Evolutionary conservation across 352 stramenopile genomes (phyloP), one percentile per base, ranked within the genome.

Genomic region (Phytophthora agathidicida): DNA sequence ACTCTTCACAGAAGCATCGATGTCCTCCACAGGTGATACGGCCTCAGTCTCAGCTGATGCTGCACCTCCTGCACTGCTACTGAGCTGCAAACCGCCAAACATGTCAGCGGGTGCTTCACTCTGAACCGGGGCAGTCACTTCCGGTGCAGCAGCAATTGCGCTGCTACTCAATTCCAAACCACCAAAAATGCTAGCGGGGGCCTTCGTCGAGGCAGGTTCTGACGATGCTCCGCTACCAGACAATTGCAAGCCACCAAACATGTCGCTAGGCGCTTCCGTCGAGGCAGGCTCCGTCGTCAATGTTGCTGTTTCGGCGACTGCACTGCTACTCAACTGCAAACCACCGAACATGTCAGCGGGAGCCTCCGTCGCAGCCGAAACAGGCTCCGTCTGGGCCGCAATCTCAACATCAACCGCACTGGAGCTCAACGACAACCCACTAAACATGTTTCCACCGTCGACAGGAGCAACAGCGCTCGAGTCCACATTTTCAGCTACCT

Each of bases 221-320:
- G 24, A 39, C 30, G 36, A 22, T 0, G 30, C 32, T 31, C 19
- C 47, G 23, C 44, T 61, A 22, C 23, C 49, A 14, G 43, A 57
- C 36, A 71, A 37, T 14, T 61, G 53, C 11, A 75, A 28, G 1
- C 60, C 60, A 44, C 60, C 48, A 33, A 73, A 67, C 53, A 68
- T 68, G 27, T 63, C 53, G 3, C 9, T 13, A n/a, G 26, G 11
- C 9, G 26, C 35, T 9, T 61, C 49, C 11, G 20, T 61, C n/a
- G 49, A 38, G 16, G 3, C 38, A 26, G 31, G 8, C 10, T 51
- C 38, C 23, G 6, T 30, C 22, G 32, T 11, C 14, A n/a, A 6
- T 17, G 28, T 14, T 36, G 35, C 11, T 37, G 37, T 38, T n/a
- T 47, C 33, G 14, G 10, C 23, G 8, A 51, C 32, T 27, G 46